Evolutionary conservation across 73 alveolate species (phyloP).

Genomic region (Blepharisma japonicum): DNA sequence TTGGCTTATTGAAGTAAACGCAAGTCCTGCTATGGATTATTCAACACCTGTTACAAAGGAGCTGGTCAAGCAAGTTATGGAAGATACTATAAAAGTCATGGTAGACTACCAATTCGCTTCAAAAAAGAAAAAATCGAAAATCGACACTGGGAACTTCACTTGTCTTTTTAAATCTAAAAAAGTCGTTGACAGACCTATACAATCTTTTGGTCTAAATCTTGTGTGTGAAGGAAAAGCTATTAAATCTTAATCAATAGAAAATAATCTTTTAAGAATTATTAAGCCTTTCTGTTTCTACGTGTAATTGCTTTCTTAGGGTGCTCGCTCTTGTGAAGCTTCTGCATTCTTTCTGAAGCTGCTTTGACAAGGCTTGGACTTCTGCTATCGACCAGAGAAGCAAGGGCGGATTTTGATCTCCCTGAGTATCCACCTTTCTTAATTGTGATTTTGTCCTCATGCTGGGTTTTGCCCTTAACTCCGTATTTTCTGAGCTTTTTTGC

Average conservation of each 20-base stretch:
- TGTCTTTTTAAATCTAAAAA: constrained; percentile 64
- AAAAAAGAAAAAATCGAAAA: constrained; percentile 47
- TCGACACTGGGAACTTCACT: constrained; percentile 83
- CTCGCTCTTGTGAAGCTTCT: no score
- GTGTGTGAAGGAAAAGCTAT: constrained; percentile 53
- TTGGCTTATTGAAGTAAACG: constrained; percentile 87
- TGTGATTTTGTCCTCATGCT: no score
- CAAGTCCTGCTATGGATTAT: constrained; percentile 89
- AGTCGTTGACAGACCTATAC: constrained; percentile 52
- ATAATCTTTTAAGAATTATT: no score
- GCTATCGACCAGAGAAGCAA: no score
- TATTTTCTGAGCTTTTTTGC: no score
- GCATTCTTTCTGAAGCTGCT: no score
- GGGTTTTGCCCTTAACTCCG: no score
- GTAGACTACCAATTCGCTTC: constrained; percentile 48
- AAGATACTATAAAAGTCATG: constrained; percentile 54
- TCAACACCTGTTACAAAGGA: constrained; percentile 79
- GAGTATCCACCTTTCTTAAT: no score
- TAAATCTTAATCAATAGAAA: background rate
- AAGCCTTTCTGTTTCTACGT: no score
- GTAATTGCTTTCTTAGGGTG: no score
- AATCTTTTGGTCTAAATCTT: constrained; percentile 46
- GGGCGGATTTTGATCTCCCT: no score
- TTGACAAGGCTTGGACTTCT: no score
- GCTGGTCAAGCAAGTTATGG: constrained; percentile 61